Evolutionary conservation across 2,329 filamentous ascomycete species (phyloP).

Genomic region (Hypoxylon sp.): DNA sequence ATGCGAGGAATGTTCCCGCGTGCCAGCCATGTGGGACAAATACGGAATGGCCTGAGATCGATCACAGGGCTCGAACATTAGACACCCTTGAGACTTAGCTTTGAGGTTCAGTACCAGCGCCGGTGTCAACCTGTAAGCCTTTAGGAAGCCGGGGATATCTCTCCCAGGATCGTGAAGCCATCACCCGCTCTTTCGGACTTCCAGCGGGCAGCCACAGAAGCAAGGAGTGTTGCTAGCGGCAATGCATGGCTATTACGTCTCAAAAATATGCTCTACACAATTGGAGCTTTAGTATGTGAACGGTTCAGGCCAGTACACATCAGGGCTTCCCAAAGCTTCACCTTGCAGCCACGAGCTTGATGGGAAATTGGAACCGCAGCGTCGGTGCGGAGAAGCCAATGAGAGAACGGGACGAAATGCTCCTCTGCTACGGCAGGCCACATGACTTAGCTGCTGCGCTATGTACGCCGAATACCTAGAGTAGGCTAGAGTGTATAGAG

Average conservation of each 20-base stretch:
- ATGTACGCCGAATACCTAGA: not conserved
- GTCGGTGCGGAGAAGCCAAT: conserved; percentile 40
- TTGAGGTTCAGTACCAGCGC: conserved; percentile 15
- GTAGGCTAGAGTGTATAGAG: not conserved
- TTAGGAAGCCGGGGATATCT: conserved; percentile 18
- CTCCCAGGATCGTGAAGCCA: conserved; percentile 32
- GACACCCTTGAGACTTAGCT: conserved; percentile 11
- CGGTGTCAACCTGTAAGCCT: conserved; percentile 15
- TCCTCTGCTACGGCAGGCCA: conserved; percentile 36
- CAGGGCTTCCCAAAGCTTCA: conserved; percentile 18
- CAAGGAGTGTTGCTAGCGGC: conserved; percentile 31
- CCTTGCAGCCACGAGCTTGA: conserved; percentile 32
- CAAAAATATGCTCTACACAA: conserved; percentile 19
- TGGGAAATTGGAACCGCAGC: conserved; percentile 37
- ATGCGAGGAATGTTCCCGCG: conserved; percentile 27
- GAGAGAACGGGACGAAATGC: conserved; percentile 23
- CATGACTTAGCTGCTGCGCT: conserved; percentile 24
- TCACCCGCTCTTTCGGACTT: conserved; percentile 26
- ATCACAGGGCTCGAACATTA: conserved; percentile 27
- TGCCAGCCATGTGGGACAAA: conserved; percentile 21
- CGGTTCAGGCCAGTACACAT: not conserved
- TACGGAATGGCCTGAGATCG: conserved; percentile 20
- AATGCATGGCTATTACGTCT: conserved; percentile 32
- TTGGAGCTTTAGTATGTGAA: conserved; percentile 12
- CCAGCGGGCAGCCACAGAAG: conserved; percentile 29